Percentiles rank a stretch among this genome's conserved stretches.
Evolutionary conservation across 306 rosid genomes (phyloP).

Genomic region (Herpetospermum pedunculosum): DNA sequence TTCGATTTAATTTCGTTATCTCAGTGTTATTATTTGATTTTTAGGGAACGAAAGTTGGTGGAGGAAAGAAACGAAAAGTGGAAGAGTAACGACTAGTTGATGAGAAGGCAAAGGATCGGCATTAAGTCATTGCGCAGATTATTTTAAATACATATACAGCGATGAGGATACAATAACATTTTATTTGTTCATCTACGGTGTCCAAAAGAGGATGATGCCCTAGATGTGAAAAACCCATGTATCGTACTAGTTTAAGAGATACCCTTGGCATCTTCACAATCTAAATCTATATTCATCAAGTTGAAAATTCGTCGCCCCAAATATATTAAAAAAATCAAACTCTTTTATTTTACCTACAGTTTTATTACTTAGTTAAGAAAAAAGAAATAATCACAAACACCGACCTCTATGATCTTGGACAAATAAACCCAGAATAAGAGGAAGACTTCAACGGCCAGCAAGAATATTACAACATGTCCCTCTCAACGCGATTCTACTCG

Average conservation of each 20-base stretch:
- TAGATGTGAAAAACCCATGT: background rate
- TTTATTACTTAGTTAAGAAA: background rate
- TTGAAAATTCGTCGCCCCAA: background rate
- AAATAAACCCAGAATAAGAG: background rate
- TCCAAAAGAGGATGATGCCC: background rate
- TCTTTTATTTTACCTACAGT: background rate
- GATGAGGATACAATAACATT: constrained; percentile 36
- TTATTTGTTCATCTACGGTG: constrained; percentile 47
- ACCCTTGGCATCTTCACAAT: background rate
- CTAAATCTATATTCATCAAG: background rate
- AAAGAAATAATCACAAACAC: background rate
- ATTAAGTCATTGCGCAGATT: no score
- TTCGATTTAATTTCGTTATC: no score
- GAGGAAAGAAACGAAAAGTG: no score
- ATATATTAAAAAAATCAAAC: background rate
- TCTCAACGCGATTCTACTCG: background rate
- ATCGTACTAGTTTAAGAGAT: background rate
- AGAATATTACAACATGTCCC: background rate
- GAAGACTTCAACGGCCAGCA: background rate
- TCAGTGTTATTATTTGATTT: no score
- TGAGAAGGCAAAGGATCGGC: no score
- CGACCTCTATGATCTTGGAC: background rate
- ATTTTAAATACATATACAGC: no score
- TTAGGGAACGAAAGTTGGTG: no score
- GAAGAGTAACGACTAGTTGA: no score